A percentile compares a stretch with the other conserved stretches of the same genome.
phyloP scores from a whole-genome alignment of 2,329 filamentous ascomycete species.

The Apiospora saccharicola region DNA sequence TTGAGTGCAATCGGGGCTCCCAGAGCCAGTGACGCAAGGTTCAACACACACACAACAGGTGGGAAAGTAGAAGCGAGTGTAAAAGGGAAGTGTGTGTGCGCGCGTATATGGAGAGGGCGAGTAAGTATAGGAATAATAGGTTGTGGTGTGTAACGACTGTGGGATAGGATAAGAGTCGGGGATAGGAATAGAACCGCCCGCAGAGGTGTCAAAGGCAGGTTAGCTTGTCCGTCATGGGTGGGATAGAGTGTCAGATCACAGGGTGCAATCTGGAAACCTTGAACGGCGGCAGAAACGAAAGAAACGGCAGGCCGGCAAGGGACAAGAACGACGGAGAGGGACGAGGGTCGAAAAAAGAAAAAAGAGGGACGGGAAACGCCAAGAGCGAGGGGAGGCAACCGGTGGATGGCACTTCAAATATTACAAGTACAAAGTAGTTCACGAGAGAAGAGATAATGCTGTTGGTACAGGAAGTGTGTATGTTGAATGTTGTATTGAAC shows the following conservation, averaged over 20 bases:
- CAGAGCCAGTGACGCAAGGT: slow-evolving; percentile 16
- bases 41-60: slow-evolving; percentile 8
- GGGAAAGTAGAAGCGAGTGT: slow-evolving; percentile 20
- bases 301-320: slow-evolving; percentile 20
- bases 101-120: neutral
- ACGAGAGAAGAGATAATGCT: slow-evolving; percentile 1
- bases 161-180: neutral
- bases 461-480: neutral
- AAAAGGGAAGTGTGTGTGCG: neutral
- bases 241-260: slow-evolving; percentile 2
- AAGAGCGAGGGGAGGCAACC: slow-evolving; percentile 10
- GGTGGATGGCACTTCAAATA: neutral
- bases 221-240: slow-evolving; percentile 17
- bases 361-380: slow-evolving; percentile 20
- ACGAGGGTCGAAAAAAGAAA: neutral
- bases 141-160: slow-evolving; percentile 2
- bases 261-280: slow-evolving; percentile 3
- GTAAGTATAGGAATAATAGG: slow-evolving; percentile 1
- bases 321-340: neutral
- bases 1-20: slow-evolving; percentile 17
- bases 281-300: neutral
- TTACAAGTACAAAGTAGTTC: neutral
- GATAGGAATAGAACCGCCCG: slow-evolving; percentile 16
- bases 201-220: neutral
- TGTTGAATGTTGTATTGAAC: neutral